Evolutionary conservation across 345 rosid species (phyloP).

Genomic region (Zanthoxylum bungeanum): DNA sequence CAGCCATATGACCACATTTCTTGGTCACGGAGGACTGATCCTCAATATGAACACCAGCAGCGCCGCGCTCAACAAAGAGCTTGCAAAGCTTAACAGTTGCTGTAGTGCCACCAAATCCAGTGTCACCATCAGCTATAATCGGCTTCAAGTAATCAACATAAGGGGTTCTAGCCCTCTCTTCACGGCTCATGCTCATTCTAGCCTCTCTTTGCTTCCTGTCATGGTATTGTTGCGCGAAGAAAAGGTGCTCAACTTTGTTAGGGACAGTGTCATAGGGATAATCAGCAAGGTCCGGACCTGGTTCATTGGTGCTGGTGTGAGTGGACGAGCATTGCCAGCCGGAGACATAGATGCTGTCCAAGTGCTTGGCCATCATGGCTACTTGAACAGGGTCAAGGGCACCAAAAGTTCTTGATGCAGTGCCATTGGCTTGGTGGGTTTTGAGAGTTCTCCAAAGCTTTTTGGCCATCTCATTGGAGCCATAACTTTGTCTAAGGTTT

Average conservation of each 20-base stretch:
- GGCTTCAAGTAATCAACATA: constrained; percentile 91
- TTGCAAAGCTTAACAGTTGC: constrained; percentile 96
- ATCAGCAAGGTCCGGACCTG: constrained; percentile 97
- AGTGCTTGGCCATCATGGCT: constrained; percentile 93
- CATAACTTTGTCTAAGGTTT: constrained; percentile 71
- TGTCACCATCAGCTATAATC: constrained; percentile 96
- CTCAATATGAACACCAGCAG: constrained; percentile 94
- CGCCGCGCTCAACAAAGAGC: constrained; percentile 91
- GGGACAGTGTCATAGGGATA: constrained; percentile 97
- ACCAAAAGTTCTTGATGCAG: constrained; percentile 90
- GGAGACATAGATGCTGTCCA: constrained; percentile 85
- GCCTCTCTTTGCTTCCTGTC: constrained; percentile 94
- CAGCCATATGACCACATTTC: constrained; percentile 97
- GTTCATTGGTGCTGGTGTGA: constrained; percentile 84
- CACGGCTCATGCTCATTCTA: constrained; percentile 82
- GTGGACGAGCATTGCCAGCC: constrained; percentile 99
- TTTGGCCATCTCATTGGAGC: constrained; percentile 85
- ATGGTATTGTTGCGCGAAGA: constrained; percentile 91
- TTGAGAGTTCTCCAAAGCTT: constrained; percentile 91
- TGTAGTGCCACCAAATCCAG: constrained; percentile 91
- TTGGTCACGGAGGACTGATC: constrained; percentile 95
- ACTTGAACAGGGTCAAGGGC: constrained; percentile 96
- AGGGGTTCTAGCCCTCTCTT: constrained; percentile 78
- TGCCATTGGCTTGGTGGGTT: constrained; percentile 82
- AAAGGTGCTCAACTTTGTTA: constrained; percentile 91